Conservation (phyloP, 768 basidiomycete genomes). For the Tulasnella sp. region DNA sequence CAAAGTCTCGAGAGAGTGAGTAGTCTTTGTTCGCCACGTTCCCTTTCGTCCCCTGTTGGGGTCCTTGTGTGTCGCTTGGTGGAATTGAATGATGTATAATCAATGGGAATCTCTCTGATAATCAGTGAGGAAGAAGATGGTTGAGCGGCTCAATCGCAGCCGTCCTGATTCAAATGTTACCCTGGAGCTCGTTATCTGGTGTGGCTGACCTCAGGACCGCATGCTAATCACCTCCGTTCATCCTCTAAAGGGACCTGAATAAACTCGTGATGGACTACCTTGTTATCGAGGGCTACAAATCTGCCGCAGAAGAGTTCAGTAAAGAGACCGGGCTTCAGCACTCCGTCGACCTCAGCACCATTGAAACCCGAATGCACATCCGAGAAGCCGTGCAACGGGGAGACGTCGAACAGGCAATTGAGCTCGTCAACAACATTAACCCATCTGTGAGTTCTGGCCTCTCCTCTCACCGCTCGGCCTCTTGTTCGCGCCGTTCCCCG, state of each 20-base stretch:
- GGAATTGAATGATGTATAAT: constrained; percentile 47
- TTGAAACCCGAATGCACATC: constrained; percentile 90
- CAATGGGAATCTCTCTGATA: constrained; percentile 99
- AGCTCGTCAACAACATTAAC: constrained; percentile 91
- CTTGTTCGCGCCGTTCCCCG: not conserved
- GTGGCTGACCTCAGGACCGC: not conserved
- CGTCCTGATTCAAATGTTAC: not conserved
- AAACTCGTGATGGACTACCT: constrained; percentile 95
- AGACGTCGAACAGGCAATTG: constrained; percentile 90
- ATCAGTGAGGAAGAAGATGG: constrained; percentile 24
- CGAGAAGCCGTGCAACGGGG: constrained; percentile 90
- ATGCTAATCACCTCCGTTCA: constrained; percentile 27
- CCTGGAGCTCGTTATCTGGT: constrained; percentile 29
- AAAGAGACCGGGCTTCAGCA: constrained; percentile 71
- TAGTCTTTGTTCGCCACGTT: constrained; percentile 27
- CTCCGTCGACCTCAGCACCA: constrained; percentile 79
- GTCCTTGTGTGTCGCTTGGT: constrained; percentile 19
- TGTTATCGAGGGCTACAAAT: constrained; percentile 94
- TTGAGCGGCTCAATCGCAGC: not conserved
- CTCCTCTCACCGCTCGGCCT: constrained; percentile 11
- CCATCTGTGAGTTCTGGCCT: constrained; percentile 68
- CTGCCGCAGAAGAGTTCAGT: constrained; percentile 91
- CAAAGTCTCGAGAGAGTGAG: constrained; percentile 83
- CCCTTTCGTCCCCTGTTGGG: constrained; percentile 20
- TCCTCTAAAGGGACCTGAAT: constrained; percentile 70